phyloP scores from a whole-genome alignment of 2,329 filamentous ascomycete genomes.

The Metarhizium album region DNA sequence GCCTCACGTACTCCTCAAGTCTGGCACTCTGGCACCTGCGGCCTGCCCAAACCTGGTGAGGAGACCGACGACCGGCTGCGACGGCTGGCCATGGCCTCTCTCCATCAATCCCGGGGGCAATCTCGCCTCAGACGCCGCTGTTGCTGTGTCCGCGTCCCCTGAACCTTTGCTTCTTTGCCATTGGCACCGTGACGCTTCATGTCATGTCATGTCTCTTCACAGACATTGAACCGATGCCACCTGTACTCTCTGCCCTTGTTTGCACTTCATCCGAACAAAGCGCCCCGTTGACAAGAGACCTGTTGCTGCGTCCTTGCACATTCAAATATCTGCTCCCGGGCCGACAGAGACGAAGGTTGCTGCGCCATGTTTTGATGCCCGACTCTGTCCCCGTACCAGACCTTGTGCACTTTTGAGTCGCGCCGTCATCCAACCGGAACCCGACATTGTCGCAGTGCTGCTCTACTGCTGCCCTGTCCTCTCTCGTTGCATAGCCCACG shows the following conservation, averaged over 20 bases:
- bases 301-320: not conserved
- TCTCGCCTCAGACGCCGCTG: not conserved
- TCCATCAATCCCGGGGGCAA: not conserved
- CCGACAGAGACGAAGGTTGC: not conserved
- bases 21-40: not conserved
- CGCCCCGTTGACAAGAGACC: not conserved
- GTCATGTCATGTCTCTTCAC: not conserved
- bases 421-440: not conserved
- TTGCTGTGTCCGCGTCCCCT: not conserved
- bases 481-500: slow-evolving; percentile 6
- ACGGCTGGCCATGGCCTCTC: not conserved
- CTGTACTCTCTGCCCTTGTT: not conserved
- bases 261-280: not conserved
- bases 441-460: not conserved
- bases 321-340: not conserved
- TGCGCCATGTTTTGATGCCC: not conserved
- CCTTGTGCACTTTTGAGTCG: not conserved
- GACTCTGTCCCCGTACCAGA: not conserved
- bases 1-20: no score
- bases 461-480: slow-evolving; percentile 8
- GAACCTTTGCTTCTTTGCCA: slow-evolving; percentile 3
- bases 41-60: not conserved
- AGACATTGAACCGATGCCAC: not conserved
- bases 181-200: not conserved
- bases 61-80: not conserved